phyloP scores from a whole-genome alignment of 1,284 basidiomycete genomes.

The Ganoderma leucocontextum region DNA sequence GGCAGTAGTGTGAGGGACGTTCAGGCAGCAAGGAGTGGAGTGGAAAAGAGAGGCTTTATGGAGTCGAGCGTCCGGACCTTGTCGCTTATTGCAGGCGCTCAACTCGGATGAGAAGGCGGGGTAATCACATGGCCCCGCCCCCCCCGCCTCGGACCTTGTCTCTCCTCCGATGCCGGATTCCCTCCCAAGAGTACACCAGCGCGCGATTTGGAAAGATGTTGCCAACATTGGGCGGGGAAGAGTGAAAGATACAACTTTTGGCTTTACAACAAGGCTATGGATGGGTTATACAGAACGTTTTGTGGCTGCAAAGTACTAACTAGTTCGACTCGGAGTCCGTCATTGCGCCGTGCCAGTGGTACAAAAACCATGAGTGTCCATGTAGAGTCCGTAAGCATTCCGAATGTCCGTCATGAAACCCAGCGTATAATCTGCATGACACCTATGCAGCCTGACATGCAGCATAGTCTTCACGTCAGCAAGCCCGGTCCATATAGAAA shows the following conservation, averaged over 20 bases:
- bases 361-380: slow-evolving; percentile 19
- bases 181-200: not conserved
- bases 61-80: slow-evolving; percentile 1
- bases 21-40: not conserved
- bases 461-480: not conserved
- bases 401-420: slow-evolving; percentile 18
- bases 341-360: slow-evolving; percentile 4
- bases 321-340: not conserved
- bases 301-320: not conserved
- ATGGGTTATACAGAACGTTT: not conserved
- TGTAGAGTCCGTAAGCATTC: slow-evolving; percentile 19
- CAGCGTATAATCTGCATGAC: not conserved
- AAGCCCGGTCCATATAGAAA: not conserved
- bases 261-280: not conserved
- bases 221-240: not conserved
- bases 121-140: slow-evolving; percentile 26
- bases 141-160: not conserved
- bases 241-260: slow-evolving; percentile 2
- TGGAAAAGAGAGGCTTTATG: not conserved
- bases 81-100: slow-evolving; percentile 5
- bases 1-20: not conserved
- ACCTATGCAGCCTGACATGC: not conserved
- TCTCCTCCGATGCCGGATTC: not conserved
- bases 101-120: slow-evolving; percentile 16
- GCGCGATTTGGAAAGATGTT: too few relatives aligned